phyloP scores from a whole-genome alignment of 2,329 filamentous ascomycete species.

The Fusarium setosum region DNA sequence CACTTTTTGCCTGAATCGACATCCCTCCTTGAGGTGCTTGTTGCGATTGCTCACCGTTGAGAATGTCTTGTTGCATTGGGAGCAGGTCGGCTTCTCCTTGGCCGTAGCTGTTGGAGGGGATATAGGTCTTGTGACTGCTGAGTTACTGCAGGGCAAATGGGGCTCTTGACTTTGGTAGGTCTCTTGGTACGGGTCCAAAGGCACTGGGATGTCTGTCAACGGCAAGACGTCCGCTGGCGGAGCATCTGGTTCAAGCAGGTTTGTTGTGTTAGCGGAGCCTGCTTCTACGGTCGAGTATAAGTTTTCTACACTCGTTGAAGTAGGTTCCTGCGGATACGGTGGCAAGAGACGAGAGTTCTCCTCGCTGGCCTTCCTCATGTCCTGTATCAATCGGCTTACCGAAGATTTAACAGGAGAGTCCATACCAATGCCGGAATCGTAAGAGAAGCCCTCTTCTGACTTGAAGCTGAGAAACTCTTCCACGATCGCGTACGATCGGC shows the following conservation, averaged over 20 bases:
- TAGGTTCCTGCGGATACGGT: background rate
- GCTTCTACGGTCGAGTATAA: background rate
- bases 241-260: too few species aligned
- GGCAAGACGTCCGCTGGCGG: background rate
- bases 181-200: background rate
- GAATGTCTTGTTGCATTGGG: slow-evolving; percentile 43
- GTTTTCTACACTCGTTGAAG: background rate
- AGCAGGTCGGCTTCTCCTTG: slow-evolving; percentile 30
- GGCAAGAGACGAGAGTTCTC: slow-evolving; percentile 11
- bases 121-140: slow-evolving; percentile 14
- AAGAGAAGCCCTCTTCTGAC: slow-evolving; percentile 15
- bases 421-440: slow-evolving; percentile 38
- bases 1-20: slow-evolving; percentile 36
- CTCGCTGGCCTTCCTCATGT: slow-evolving; percentile 26
- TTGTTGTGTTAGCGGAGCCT: too few species aligned
- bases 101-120: slow-evolving; percentile 16
- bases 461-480: slow-evolving; percentile 34
- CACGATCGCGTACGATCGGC: slow-evolving; percentile 28
- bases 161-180: background rate
- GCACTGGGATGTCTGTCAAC: background rate
- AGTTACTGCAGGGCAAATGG: slow-evolving; percentile 3
- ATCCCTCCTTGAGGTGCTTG: slow-evolving; percentile 47
- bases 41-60: slow-evolving; percentile 47
- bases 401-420: slow-evolving; percentile 4
- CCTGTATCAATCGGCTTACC: slow-evolving; percentile 22